phyloP scores from a whole-genome alignment of 2,329 filamentous ascomycete species.

The Apiospora malaysiana region DNA sequence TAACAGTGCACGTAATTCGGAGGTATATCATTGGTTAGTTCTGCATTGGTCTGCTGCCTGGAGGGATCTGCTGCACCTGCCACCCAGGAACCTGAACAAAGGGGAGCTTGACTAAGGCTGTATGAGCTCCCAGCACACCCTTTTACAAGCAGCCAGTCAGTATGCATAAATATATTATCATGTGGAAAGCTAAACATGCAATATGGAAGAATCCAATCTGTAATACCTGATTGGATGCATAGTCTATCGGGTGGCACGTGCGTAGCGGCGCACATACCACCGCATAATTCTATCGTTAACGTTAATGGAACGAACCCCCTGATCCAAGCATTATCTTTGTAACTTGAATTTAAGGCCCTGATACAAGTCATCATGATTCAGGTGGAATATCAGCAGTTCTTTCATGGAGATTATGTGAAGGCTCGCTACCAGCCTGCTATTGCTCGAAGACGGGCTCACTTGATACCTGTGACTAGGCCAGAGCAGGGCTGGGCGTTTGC shows the following conservation, averaged over 20 bases:
- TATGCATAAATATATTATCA: not conserved
- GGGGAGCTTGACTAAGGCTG: accelerated
- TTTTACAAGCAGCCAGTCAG: no score
- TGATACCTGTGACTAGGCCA: not conserved
- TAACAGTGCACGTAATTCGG: not conserved
- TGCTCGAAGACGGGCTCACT: no score
- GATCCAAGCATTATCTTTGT: not conserved
- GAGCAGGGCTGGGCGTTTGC: not conserved
- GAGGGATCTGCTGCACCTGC: not conserved
- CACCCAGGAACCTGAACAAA: not conserved
- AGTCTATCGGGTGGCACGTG: not conserved
- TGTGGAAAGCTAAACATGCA: not conserved
- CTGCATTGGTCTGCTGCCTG: not conserved
- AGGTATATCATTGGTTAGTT: not conserved
- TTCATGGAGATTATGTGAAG: not conserved
- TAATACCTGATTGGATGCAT: constrained; percentile 17
- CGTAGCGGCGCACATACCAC: not conserved
- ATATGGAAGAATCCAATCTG: not conserved
- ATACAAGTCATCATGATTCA: no score
- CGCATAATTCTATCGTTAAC: not conserved
- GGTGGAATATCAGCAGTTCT: no score
- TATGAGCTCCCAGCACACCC: accelerated
- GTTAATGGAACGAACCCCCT: not conserved
- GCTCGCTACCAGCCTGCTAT: not conserved
- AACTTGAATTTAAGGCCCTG: no score